Base-by-base conservation (phyloP, 2,329 filamentous ascomycete species). In the Cercospora beticola region DNA sequence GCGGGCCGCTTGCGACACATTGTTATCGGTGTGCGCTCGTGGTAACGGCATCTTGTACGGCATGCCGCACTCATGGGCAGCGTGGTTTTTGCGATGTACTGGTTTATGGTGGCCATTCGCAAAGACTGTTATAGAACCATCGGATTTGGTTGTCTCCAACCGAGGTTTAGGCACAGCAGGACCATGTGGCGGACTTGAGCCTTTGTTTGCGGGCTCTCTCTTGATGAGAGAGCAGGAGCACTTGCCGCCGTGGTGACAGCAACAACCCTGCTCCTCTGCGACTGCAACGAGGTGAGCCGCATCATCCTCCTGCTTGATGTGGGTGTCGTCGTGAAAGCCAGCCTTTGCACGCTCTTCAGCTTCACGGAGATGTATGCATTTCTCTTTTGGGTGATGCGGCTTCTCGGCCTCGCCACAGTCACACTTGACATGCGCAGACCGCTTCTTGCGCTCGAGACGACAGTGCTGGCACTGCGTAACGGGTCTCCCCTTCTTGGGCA, bases 401-500 rank as follows among this genome's bases (percentile, higher is more conserved):
- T 97, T 97, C 23, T 79, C 77, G 21, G 72, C 66, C 82, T 97
- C 92, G 79, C 93, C 94, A 82, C 95, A 99, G 82, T 98, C 94
- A 83, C 95, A 99, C 82, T 95, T 97, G 78, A 95, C 88, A 82
- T 98, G 95, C 73, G 94, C 92, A 68, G 94, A 90, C 76, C 95
- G 92, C 81, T 93, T 94, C 86, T 98, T 98, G 84, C 95, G 94
- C 86, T 97, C 91, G 74, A 91, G 89, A 80, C 95, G 94, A 83
- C 95, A 99, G 83, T 99, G 95, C 75, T 93, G 88, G 83, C 95
- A 99, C 89, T 99, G 95, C 76, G 95, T 97, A 75, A 98, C 93
- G 71, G 95, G 95, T 71, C 94, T 92, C 78, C 94, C 94, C 85
- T 98, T 98, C 82, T 97, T 97, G 82, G 96, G 96, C 84, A 97